Percentiles rank a stretch among this genome's conserved stretches.
These are phyloP conservation scores for Colletotrichum shisoi DNA, from an alignment of 2,329 filamentous ascomycete genomes.

Conservation along the genomic window DNA sequence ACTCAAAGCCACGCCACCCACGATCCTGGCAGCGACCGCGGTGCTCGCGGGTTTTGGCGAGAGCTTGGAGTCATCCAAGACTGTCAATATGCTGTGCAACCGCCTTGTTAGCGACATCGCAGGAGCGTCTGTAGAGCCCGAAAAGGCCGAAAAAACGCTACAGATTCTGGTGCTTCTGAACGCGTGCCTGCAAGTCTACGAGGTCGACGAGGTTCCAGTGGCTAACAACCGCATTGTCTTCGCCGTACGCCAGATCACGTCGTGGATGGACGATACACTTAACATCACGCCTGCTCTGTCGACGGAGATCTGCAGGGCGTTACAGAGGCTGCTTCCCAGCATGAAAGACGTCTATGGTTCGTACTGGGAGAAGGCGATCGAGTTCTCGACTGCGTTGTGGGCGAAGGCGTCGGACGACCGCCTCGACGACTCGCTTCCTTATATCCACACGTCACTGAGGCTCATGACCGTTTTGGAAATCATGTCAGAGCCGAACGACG, in stretches of 20 bases:
- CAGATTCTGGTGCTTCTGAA: conserved; percentile 63
- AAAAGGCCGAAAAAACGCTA: conserved; percentile 58
- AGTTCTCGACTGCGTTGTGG: conserved; percentile 68
- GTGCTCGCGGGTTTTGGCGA: conserved; percentile 63
- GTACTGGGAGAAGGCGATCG: conserved; percentile 77
- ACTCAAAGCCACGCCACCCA: conserved; percentile 57
- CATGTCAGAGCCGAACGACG: conserved; percentile 81
- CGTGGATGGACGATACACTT: conserved; percentile 68
- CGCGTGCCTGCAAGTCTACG: conserved; percentile 61
- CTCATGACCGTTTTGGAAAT: conserved; percentile 70
- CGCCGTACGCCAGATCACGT: conserved; percentile 78
- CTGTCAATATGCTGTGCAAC: conserved; percentile 64
- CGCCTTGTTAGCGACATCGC: conserved; percentile 68
- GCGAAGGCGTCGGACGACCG: conserved; percentile 54
- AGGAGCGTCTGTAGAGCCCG: conserved; percentile 54
- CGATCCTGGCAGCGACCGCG: conserved; percentile 59
- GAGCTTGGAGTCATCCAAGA: conserved; percentile 57
- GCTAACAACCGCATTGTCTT: conserved; percentile 78
- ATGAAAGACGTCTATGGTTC: conserved; percentile 86
- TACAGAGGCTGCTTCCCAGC: conserved; percentile 71
- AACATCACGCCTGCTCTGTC: conserved; percentile 55
- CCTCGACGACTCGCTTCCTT: conserved; percentile 63
- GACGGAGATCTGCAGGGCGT: conserved; percentile 62
- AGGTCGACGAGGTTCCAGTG: conserved; percentile 61
- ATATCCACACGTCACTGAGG: conserved; percentile 76